Base-by-base conservation (phyloP, 768 basidiomycete species). In the Trametes meyenii region DNA sequence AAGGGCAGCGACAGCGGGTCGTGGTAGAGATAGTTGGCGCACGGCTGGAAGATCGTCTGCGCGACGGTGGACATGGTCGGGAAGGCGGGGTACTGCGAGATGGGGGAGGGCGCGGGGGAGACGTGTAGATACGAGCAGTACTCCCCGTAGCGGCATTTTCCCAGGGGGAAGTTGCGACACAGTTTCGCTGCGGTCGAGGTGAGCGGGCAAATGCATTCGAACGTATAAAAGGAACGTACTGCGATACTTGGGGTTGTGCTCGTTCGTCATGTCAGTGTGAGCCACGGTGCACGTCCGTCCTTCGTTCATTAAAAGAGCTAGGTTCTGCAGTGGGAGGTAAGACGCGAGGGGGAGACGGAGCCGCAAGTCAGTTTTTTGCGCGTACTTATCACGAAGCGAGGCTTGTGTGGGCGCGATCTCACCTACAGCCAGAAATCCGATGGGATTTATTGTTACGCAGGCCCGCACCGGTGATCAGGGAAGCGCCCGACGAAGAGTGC, bases 91-190 rank as follows among this genome's bases (percentile, higher is more conserved):
- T 50, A 51, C 24, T 58, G 57, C 17, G 56, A 11, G 14, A 40
- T 23, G 26, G 52, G 53, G n/a, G 62, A 44, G 12, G 51, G 24
- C 17, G 44, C 50, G 14, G 57, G 46, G 11, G 56, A 35, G 21
- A 58, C 36, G 50, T 65, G 65, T 13, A 66, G 43, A 38, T 61
- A 66, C n/a, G 58, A 57, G 50, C 65, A 66, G 44, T 60, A 42
- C 13, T 58, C 61, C 33, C 65, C 65, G 61, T 50, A 66, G 45
- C 61, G 65, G 45, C 65, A 66, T 5, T 48, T 55, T 10, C 65
- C 65, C n/a, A 59, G 49, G 12, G 61, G 58, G 49, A 52, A 62
- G 54, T 62, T 62, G 50, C 61, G 65, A 26, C 65, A 66, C 7
- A 62, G 40, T 17, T 58, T 65, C 5, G 59, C 63, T 65, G 42